These are phyloP conservation scores for Pittosporum tobira DNA, from an alignment of 129 eudicot species.

Conservation along the genomic window DNA sequence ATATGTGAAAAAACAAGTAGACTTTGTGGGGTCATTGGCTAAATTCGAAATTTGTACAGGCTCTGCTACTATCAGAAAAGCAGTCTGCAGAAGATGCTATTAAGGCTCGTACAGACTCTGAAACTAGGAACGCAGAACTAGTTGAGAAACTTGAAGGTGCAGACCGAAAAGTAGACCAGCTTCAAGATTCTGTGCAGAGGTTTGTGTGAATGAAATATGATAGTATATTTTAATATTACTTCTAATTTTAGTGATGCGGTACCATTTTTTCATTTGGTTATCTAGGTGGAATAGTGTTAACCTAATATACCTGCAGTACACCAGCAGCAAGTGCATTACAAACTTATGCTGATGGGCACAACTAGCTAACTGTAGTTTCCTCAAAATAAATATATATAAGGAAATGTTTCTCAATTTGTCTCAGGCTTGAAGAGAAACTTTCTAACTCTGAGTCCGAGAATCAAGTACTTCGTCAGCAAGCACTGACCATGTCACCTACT, in stretches of 20 bases:
- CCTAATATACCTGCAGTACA: too few relatives aligned
- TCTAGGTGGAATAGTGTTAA: too few relatives aligned
- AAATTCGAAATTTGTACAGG: constrained; percentile 30
- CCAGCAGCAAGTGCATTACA: too few relatives aligned
- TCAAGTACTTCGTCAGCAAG: constrained; percentile 98
- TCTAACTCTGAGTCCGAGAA: constrained; percentile 87
- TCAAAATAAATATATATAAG: too few relatives aligned
- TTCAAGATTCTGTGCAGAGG: constrained; percentile 89
- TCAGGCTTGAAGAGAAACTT: constrained; percentile 93
- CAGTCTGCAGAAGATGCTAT: constrained; percentile 59
- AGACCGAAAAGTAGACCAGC: constrained; percentile 65
- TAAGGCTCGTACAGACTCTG: constrained; percentile 55
- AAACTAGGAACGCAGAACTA: constrained; percentile 52
- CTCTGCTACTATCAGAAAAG: constrained; percentile 39
- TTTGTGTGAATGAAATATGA: constrained; percentile 21
- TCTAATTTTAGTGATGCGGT: too few relatives aligned
- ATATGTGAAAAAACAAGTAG: too few relatives aligned
- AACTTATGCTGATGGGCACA: too few relatives aligned
- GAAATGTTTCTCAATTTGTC: too few relatives aligned
- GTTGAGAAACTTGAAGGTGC: constrained; percentile 67
- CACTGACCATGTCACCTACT: constrained; percentile 91
- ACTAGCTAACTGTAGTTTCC: too few relatives aligned
- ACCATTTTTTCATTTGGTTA: too few relatives aligned
- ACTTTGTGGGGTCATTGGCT: constrained; percentile 16
- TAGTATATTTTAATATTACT: too few relatives aligned